Conservation (phyloP, 805 yeast species). For the Maudiozyma serrabonitensis region DNA sequence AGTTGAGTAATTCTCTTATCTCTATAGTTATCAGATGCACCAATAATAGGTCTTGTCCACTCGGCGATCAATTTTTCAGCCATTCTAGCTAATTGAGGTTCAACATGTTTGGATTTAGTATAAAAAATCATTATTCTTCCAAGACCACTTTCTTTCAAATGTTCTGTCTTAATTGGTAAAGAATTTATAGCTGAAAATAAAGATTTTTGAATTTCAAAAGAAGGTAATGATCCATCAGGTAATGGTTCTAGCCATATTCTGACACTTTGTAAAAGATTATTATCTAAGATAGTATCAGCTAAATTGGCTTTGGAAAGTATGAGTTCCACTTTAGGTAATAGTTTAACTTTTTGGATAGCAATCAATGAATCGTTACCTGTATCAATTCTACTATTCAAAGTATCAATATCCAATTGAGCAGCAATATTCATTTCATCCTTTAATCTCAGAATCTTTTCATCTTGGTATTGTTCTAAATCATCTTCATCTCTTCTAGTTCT, state of each 20-base stretch:
- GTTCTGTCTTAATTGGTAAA: conserved; percentile 91
- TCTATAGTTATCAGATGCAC: conserved; percentile 87
- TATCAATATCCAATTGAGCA: conserved; percentile 63
- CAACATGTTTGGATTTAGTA: conserved; percentile 83
- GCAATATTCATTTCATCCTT: conserved; percentile 86
- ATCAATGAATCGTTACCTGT: conserved; percentile 28
- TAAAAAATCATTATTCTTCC: conserved; percentile 92
- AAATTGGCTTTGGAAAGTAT: conserved; percentile 72
- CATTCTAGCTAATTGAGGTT: conserved; percentile 70
- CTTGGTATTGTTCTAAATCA: conserved; percentile 91
- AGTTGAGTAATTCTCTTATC: conserved; percentile 67
- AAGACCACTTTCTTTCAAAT: conserved; percentile 85
- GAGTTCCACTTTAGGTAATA: conserved; percentile 70
- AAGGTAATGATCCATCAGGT: conserved; percentile 97
- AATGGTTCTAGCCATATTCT: conserved; percentile 96
- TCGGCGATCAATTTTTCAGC: conserved; percentile 90
- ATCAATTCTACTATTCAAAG: conserved; percentile 36
- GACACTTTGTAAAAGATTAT: conserved; percentile 84
- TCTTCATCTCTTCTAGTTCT: conserved; percentile 75
- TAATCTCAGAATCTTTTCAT: conserved; percentile 72
- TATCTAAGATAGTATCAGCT: conserved; percentile 88
- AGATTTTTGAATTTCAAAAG: conserved; percentile 88
- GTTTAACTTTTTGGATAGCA: conserved; percentile 57
- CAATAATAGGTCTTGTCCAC: conserved; percentile 98
- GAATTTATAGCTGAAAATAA: conserved; percentile 62